A percentile compares a stretch with the other conserved stretches of the same genome.
These are phyloP conservation scores for Lathyrus sativus DNA, from an alignment of 306 rosid genomes.

Conservation along the genomic window DNA sequence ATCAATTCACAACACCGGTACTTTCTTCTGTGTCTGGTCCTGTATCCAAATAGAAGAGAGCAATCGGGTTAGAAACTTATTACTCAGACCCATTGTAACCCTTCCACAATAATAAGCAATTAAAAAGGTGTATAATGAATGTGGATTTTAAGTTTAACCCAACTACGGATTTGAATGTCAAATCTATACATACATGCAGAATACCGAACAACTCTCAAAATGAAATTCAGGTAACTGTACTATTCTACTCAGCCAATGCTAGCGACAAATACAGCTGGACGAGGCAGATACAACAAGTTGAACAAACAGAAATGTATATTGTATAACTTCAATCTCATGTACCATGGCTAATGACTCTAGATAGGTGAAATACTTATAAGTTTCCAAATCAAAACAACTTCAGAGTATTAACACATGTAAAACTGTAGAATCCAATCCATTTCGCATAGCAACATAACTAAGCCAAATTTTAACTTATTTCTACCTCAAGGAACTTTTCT, in stretches of 20 bases:
- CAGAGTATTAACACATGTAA: not conserved
- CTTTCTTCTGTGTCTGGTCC: constrained; percentile 50
- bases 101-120: constrained; percentile 16
- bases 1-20: constrained; percentile 47
- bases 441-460: not conserved
- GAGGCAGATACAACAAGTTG: not conserved
- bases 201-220: constrained; percentile 2
- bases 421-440: not conserved
- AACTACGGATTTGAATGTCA: constrained; percentile 10
- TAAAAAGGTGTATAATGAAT: not conserved
- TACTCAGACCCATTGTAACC: constrained; percentile 2
- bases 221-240: not conserved
- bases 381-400: constrained; percentile 7
- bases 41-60: constrained; percentile 43
- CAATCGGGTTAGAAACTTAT: constrained; percentile 30
- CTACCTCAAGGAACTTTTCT: not conserved
- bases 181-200: not conserved
- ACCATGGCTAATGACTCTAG: not conserved
- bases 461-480: not conserved
- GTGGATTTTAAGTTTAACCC: not conserved
- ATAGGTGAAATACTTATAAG: not conserved
- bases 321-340: not conserved
- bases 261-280: not conserved
- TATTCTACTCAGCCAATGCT: not conserved
- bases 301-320: not conserved